Base-by-base conservation (phyloP, 2,329 filamentous ascomycete species). In the Nigrograna mackinnonii region DNA sequence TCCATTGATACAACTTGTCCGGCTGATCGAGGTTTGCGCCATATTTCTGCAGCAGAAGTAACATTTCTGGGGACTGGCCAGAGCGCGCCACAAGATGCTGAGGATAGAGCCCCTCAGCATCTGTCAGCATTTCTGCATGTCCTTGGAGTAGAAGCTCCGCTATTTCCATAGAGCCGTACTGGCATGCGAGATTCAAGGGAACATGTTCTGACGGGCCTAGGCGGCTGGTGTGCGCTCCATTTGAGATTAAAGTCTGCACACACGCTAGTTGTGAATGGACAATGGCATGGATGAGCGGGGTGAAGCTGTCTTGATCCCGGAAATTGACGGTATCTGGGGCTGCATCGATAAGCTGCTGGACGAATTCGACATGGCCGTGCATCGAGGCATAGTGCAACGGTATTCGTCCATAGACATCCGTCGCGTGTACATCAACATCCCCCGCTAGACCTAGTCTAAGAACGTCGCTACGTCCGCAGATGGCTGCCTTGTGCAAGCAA, bases 1-100 rank as follows among this genome's bases (percentile, higher is more conserved):
- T 97, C 94, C 94, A 99, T 47, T 92, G 90, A 57, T 97, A 97
- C 13, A 99, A 78, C 70, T 96, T 97, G 69, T 99, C 94, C 22
- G 89, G 79, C 66, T 97, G 91, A 59, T 99, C 84, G 32, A 99
- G 78, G 64, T 99, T 86, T 17, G 91, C 92, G 2, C 91, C 91
- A 59, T 94, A 91, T 37, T 87, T 79, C 64, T 91, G 87, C 11
- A 99, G 77, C 28, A 96, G 77, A 12, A 91, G 73, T 9, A 97
- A 77, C 20, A 96, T 79, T 41, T 89, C 79, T 1, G 91, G 87
- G 1, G 84, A 87, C 60, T 91, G 85, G 3, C 90, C 90, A 21
- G 92, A 94, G 41, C 94, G 82, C 18, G 94, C 92, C 16, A 97
- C 92, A 22, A 97, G 80, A 70, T 99, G 94, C 64, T 97, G 94